Percentiles rank a stretch among this genome's conserved stretches.
phyloP scores from a whole-genome alignment of 768 basidiomycete genomes.

The Punctularia strigosozonata region DNA sequence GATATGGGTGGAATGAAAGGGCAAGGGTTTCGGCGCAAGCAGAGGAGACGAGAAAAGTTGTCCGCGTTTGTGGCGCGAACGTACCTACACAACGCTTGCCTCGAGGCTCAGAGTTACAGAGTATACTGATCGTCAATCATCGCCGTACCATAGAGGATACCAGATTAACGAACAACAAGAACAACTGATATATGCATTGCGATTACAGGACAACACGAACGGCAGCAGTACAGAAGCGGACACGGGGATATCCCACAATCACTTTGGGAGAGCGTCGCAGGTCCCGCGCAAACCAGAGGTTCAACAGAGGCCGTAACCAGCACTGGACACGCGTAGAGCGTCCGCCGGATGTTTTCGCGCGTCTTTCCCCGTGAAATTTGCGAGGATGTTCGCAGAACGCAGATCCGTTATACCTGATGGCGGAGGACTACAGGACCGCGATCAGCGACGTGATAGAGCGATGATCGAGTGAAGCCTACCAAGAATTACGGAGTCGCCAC shows the following conservation, averaged over 20 bases:
- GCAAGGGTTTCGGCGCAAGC: too few species aligned
- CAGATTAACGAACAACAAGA: not conserved
- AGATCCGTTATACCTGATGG: slow-evolving; percentile 39
- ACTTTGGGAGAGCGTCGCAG: not conserved
- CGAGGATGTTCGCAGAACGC: not conserved
- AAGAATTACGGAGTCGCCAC: slow-evolving; percentile 95
- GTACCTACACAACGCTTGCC: too few species aligned
- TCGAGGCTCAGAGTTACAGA: not conserved
- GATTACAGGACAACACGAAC: not conserved
- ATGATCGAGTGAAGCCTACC: slow-evolving; percentile 42
- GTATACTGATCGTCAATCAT: too few species aligned
- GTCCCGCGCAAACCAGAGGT: not conserved
- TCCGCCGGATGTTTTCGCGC: not conserved
- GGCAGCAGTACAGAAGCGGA: not conserved
- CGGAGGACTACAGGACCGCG: slow-evolving; percentile 45
- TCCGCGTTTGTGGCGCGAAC: too few species aligned
- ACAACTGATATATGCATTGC: not conserved
- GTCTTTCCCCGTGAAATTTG: not conserved
- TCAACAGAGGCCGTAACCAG: not conserved
- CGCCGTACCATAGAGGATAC: too few species aligned
- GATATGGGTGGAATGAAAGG: too few species aligned
- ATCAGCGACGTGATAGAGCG: slow-evolving; percentile 19
- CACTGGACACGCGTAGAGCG: not conserved
- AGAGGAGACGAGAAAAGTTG: too few species aligned
- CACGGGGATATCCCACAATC: not conserved